Evolutionary conservation across 768 basidiomycete species (phyloP).

Genomic region (Gloeophyllum trabeum): DNA sequence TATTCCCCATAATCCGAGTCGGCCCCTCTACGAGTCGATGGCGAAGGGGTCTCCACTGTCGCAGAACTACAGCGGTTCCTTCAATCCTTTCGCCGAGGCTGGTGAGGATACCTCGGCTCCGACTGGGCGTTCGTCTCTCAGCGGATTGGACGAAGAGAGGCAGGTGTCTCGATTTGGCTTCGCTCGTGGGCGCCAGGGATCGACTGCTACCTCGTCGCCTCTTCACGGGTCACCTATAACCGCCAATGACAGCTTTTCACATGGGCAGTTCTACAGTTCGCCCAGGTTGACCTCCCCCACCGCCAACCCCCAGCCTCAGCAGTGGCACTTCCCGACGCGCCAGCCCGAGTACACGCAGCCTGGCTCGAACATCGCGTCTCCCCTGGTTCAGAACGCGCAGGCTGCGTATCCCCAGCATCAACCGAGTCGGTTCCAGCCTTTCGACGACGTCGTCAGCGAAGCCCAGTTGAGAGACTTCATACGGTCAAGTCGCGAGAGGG

Average conservation of each 20-base stretch:
- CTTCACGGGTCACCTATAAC: slow-evolving; percentile 42
- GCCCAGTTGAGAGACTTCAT: slow-evolving; percentile 72
- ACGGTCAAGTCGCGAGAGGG: slow-evolving; percentile 54
- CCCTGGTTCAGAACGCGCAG: slow-evolving; percentile 35
- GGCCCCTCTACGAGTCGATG: slow-evolving; percentile 13
- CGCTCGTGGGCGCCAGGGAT: slow-evolving; percentile 57
- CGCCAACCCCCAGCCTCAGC: slow-evolving; percentile 18
- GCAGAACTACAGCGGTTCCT: slow-evolving; percentile 58
- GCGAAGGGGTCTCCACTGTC: slow-evolving; percentile 36
- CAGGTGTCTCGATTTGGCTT: slow-evolving; percentile 78
- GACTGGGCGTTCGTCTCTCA: slow-evolving; percentile 20
- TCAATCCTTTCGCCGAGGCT: slow-evolving; percentile 69
- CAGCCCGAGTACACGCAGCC: slow-evolving; percentile 31
- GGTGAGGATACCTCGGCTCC: slow-evolving; percentile 32
- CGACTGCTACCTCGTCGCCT: slow-evolving; percentile 47
- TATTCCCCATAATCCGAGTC: slow-evolving; percentile 27
- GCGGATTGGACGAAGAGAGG: slow-evolving; percentile 50
- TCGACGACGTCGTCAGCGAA: slow-evolving; percentile 55
- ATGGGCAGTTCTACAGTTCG: slow-evolving; percentile 33
- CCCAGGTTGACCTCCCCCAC: slow-evolving; percentile 24
- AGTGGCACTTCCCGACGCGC: slow-evolving; percentile 33
- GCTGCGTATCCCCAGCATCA: slow-evolving; percentile 13
- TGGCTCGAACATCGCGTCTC: slow-evolving; percentile 28
- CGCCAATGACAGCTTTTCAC: slow-evolving; percentile 31
- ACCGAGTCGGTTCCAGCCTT: slow-evolving; percentile 41